Percentiles rank a stretch among this genome's conserved stretches.
These are phyloP conservation scores for Aspergillus steynii DNA, from an alignment of 495 filamentous ascomycete species.

Conservation along the genomic window DNA sequence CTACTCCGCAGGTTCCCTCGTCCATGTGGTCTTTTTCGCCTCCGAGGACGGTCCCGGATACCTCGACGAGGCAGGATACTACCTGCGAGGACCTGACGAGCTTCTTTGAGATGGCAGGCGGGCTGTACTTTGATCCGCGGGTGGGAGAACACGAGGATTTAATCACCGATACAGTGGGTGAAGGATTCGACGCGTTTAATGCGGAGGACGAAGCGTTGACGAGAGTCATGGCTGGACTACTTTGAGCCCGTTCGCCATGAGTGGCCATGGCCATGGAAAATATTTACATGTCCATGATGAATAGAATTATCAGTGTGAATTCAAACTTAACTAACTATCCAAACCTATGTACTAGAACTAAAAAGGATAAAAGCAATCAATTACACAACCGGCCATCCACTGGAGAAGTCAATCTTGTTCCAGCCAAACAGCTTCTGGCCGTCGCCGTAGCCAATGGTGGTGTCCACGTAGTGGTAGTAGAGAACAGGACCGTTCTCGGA, in stretches of 20 bases:
- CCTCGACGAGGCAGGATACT: constrained; percentile 17
- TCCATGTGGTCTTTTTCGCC: not conserved
- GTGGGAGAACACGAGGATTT: constrained; percentile 5
- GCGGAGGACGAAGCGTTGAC: constrained; percentile 46
- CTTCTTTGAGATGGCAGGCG: constrained; percentile 47
- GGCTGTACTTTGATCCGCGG: constrained; percentile 36
- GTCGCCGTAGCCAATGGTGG: constrained; percentile 62
- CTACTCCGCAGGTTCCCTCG: constrained; percentile 1
- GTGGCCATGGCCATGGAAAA: not conserved
- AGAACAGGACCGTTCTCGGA: constrained; percentile 53
- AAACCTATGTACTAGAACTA: not conserved
- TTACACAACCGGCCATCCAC: constrained; percentile 64
- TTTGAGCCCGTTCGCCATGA: constrained; percentile 16
- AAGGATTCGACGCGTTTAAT: constrained; percentile 33
- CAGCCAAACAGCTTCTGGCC: constrained; percentile 66
- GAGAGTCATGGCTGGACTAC: constrained; percentile 40
- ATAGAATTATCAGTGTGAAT: too few species aligned
- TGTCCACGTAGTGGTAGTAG: constrained; percentile 75
- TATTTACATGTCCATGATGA: not conserved
- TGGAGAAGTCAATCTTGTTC: constrained; percentile 64
- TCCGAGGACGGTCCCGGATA: constrained; percentile 11
- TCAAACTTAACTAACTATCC: not conserved
- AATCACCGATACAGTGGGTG: constrained; percentile 13
- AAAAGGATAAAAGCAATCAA: not conserved
- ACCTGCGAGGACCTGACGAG: constrained; percentile 42